A percentile compares a stretch with the other conserved stretches of the same genome.
phyloP scores from a whole-genome alignment of 2,329 filamentous ascomycete genomes.

The Pseudogymnoascus sp. region DNA sequence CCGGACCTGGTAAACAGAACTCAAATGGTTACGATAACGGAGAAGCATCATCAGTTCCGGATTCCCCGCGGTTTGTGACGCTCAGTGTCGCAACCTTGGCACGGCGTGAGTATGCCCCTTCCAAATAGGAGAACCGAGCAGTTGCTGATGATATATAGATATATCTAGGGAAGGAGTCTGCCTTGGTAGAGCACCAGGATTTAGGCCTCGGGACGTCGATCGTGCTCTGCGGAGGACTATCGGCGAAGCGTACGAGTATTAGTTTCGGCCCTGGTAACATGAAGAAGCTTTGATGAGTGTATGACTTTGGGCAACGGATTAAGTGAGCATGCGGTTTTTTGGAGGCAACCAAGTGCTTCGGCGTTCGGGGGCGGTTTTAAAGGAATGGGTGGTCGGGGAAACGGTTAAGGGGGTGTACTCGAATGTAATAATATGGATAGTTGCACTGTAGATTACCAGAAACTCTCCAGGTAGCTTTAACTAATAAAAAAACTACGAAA shows the following conservation, averaged over 20 bases:
- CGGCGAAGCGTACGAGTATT: not conserved
- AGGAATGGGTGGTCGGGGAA: not conserved
- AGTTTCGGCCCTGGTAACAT: not conserved
- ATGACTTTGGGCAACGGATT: not conserved
- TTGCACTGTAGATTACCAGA: not conserved
- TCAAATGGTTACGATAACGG: not conserved
- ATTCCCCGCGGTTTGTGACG: constrained; percentile 2
- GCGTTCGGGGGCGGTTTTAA: not conserved
- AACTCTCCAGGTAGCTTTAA: not conserved
- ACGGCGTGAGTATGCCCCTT: constrained; percentile 22
- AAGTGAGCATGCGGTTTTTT: not conserved
- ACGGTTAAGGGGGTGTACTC: no score
- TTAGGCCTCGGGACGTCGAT: constrained; percentile 26
- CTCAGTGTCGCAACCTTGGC: constrained; percentile 24
- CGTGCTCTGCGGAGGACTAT: constrained; percentile 20
- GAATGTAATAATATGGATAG: not conserved
- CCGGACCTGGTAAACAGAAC: not conserved
- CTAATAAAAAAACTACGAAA: not conserved
- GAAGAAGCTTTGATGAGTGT: not conserved
- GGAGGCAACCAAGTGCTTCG: not conserved
- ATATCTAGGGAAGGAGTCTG: constrained; percentile 22
- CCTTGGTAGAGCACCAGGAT: constrained; percentile 26
- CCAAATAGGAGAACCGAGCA: not conserved
- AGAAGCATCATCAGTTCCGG: not conserved
- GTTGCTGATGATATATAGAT: constrained; percentile 16